phyloP scores from a whole-genome alignment of 2,329 filamentous ascomycete species.

The Epichloe glyceriae region DNA sequence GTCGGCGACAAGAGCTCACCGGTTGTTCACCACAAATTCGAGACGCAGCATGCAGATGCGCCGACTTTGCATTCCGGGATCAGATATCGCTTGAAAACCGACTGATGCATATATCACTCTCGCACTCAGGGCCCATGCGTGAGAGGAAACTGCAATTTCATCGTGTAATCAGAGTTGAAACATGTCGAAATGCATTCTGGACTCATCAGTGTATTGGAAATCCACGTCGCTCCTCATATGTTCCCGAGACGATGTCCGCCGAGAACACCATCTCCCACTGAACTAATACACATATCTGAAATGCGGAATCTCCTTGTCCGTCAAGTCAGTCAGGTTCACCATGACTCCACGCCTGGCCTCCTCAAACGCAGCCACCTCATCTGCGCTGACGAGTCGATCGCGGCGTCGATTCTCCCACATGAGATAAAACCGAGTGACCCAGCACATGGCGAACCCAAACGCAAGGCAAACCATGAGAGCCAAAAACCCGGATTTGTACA shows the following conservation, averaged over 20 bases:
- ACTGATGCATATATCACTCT: too few species aligned
- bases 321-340: slow-evolving; percentile 30
- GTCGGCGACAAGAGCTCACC: too few species aligned
- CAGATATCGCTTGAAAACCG: too few species aligned
- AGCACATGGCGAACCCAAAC: slow-evolving; percentile 27
- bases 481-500: slow-evolving; percentile 48
- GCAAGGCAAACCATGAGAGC: slow-evolving; percentile 49
- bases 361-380: slow-evolving; percentile 1
- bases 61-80: too few species aligned
- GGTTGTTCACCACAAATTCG: too few species aligned
- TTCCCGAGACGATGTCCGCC: not conserved
- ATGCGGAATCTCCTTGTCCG: slow-evolving; percentile 39
- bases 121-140: too few species aligned
- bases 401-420: slow-evolving; percentile 39
- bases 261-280: not conserved
- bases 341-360: slow-evolving; percentile 4
- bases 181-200: not conserved
- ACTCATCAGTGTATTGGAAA: not conserved
- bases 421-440: slow-evolving; percentile 38
- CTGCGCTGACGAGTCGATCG: slow-evolving; percentile 17
- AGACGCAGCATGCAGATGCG: too few species aligned
- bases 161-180: too few species aligned
- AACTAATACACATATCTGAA: slow-evolving; percentile 36
- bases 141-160: too few species aligned
- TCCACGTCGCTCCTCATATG: not conserved